Conservation (phyloP, 75 land plant genomes). For the Picea sitchensis region DNA sequence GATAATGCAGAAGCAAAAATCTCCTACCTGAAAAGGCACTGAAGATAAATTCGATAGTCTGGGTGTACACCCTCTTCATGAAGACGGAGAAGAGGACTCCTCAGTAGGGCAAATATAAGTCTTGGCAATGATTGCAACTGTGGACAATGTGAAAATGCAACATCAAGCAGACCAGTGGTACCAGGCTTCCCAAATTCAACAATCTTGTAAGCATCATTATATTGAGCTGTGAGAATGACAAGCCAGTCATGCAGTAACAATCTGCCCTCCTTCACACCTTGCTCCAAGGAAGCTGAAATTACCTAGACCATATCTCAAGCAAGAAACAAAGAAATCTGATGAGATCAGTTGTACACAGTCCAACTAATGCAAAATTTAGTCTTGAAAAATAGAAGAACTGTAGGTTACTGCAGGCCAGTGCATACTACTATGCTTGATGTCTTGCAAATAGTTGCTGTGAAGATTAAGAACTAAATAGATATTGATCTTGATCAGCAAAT, state of each 20-base stretch:
- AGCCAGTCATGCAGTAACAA: slow-evolving; percentile 95
- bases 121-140: slow-evolving; percentile 85
- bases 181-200: slow-evolving; percentile 55
- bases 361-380: background rate
- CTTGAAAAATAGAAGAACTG: background rate
- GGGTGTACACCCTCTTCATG: slow-evolving; percentile 99
- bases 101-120: slow-evolving; percentile 85
- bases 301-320: slow-evolving; percentile 48
- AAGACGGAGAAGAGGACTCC: slow-evolving; percentile 83
- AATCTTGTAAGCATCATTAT: slow-evolving; percentile 76
- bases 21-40: slow-evolving; percentile 95
- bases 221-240: slow-evolving; percentile 91
- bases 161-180: slow-evolving; percentile 56
- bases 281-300: slow-evolving; percentile 86
- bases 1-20: too few species aligned
- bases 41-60: slow-evolving; percentile 89
- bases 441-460: too few species aligned
- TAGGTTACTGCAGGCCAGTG: too few species aligned
- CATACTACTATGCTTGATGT: too few species aligned
- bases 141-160: slow-evolving; percentile 77
- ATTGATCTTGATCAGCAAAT: too few species aligned
- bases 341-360: background rate
- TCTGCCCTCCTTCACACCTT: slow-evolving; percentile 96
- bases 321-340: background rate
- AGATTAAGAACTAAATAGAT: too few species aligned